Evolutionary conservation across 306 rosid species (phyloP), one percentile per base, ranked within the genome.

Genomic region (Morella rubra): DNA sequence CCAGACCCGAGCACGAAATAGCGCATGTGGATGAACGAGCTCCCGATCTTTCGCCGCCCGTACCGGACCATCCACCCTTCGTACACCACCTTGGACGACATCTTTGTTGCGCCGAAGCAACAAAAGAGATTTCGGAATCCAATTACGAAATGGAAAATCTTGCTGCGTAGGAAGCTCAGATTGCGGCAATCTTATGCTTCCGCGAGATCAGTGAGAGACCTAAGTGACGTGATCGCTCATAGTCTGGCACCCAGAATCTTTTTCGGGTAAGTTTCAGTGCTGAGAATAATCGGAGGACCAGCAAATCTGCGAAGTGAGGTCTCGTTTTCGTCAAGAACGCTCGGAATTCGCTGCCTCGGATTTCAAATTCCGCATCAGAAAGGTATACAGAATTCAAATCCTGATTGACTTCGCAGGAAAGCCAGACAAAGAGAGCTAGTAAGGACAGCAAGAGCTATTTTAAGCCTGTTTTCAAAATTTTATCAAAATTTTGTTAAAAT

Each of bases 61-160:
- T 91, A 95, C 19, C 99, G 87, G 50, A 95, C 99, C 99, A 95
- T 95, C 99, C 99, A 95, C 19, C 99, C 97, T 95, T 95, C 99
- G 81, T 95, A 95, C 9, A 92, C 97, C 10, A 95, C 92, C 86
- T 95, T 95, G 32, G 97, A 85, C 78, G 97, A 89, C 99, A 92
- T 92, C 86, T 82, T 58, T 77, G 55, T n/a, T 45, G 50, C 85
- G 24, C 61, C 16, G 44, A n/a, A 32, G 20, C 13, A 50, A 66
- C 20, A 22, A 12, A 58, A 51, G 42, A 62, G 3, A 77, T 45
- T 50, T 53, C 61, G 54, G 70, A 78, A 73, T 52, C 69, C 64
- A 79, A 73, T 42, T 59, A 56, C 59, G 16, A 52, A 73, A 47
- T 64, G 69, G 78, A 56, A 60, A 50, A 54, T 74, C 74, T 74